Conservation (phyloP, 345 rosid genomes). For the Aquilaria malaccensis region DNA sequence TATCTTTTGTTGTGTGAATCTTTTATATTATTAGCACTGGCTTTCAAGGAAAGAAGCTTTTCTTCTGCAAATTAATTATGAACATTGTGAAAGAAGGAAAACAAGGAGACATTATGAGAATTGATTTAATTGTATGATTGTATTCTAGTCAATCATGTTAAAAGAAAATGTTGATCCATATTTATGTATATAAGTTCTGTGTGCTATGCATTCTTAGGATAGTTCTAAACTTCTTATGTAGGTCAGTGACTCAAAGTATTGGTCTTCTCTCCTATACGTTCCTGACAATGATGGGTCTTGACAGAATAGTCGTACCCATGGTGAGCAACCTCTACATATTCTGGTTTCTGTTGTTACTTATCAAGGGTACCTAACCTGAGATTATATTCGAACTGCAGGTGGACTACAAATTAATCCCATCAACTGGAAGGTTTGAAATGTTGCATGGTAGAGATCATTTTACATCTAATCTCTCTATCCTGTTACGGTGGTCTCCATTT, state of each 20-base stretch:
- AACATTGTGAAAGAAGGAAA: too few relatives aligned
- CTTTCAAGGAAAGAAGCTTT: not conserved
- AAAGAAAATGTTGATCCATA: too few relatives aligned
- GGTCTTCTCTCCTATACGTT: slow-evolving; percentile 92
- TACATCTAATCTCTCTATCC: slow-evolving; percentile 54
- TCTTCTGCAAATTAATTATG: not conserved
- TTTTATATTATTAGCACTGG: not conserved
- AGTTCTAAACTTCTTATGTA: slow-evolving; percentile 8
- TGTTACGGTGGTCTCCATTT: slow-evolving; percentile 88
- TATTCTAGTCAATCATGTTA: too few relatives aligned
- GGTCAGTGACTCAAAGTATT: slow-evolving; percentile 65
- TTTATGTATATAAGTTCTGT: too few relatives aligned
- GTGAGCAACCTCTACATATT: slow-evolving; percentile 35
- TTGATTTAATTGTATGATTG: too few relatives aligned
- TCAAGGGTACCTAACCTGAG: slow-evolving; percentile 6
- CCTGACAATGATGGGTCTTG: slow-evolving; percentile 60
- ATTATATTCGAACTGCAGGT: slow-evolving; percentile 38
- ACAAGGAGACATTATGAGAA: too few relatives aligned
- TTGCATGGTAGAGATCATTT: slow-evolving; percentile 54
- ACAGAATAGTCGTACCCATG: slow-evolving; percentile 94
- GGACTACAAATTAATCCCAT: slow-evolving; percentile 53
- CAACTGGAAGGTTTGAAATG: slow-evolving; percentile 29
- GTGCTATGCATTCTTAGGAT: too few relatives aligned
- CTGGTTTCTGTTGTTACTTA: not conserved
- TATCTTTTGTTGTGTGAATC: slow-evolving; percentile 1